Base-by-base conservation (phyloP, 2,329 filamentous ascomycete species). In the Dothideomycetidae sp. region DNA sequence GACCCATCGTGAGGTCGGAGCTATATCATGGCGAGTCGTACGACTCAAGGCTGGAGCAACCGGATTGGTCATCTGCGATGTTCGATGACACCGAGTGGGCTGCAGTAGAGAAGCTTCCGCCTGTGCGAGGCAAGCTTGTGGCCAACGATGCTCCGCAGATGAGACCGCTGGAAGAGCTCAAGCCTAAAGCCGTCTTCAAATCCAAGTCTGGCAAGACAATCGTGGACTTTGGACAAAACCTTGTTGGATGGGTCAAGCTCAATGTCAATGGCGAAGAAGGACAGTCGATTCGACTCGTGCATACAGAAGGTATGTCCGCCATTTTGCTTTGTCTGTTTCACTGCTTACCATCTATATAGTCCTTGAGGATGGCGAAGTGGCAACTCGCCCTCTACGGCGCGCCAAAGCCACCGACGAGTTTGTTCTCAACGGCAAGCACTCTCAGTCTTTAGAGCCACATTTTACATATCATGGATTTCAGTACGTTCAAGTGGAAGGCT, bases 161-260 rank as follows among this genome's bases (percentile, higher is more conserved):
- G 0, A 55, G 62, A 11, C 47, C 50, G 3, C 51, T 52, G 0
- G 49, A 61, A 42, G 47, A 43, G 18, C 29, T 55, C 23, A 48
- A 44, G 12, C 50, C 56, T 1, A 33, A 42, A 3, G 31, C 48
- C 1, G 50, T 59, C 4, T 48, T 56, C 16, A 46, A 29, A 2
- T 55, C 59, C 0, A 53, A 56, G 0, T 59, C 61, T 0, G 65
- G 66, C 4, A 68, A 68, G 44, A 63, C 54, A 0, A 52, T 73
- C 1, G 41, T 74, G 19, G 69, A 75, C 43, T 73, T 74, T 48
- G 70, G 70, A 2, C 70, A 75, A 46, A 73, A 75, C 44, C 53
- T 74, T 0, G 70, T 73, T 1, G 71, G 71, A 1, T 60, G 59
- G 44, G 39, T 72, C 1, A 52, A 53, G 0, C 45, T 73, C 9